phyloP scores from a whole-genome alignment of 1,284 basidiomycete genomes.

The Tilletia setariae region DNA sequence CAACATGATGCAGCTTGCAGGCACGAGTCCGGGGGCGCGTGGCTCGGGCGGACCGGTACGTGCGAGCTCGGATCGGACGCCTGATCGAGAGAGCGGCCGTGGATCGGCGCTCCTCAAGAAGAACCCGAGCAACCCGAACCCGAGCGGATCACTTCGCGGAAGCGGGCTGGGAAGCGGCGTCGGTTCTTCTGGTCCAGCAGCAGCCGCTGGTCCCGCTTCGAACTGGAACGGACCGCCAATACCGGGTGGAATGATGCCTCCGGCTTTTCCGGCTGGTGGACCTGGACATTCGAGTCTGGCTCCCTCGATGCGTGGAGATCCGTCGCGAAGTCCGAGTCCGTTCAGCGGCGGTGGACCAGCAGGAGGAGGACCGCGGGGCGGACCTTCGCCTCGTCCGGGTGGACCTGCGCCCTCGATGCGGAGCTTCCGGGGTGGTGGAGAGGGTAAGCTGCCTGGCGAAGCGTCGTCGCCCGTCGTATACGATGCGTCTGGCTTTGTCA shows the following conservation, averaged over 20 bases:
- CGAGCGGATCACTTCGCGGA: constrained; percentile 29
- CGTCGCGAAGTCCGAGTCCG: constrained; percentile 25
- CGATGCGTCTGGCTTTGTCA: constrained; percentile 38
- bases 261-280: not conserved
- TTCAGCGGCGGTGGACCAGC: not conserved
- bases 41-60: constrained; percentile 5
- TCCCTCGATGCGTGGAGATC: constrained; percentile 4
- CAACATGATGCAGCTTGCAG: not conserved
- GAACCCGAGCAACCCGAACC: constrained; percentile 45
- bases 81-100: constrained; percentile 26
- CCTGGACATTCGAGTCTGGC: not conserved
- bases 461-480: not conserved
- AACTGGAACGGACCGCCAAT: not conserved
- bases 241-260: not conserved
- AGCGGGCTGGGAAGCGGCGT: not conserved
- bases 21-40: not conserved
- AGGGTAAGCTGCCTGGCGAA: not conserved
- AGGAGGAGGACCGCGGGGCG: constrained; percentile 5
- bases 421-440: not conserved
- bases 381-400: too few species aligned
- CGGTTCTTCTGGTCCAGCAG: not conserved
- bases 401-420: constrained; percentile 3
- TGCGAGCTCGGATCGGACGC: constrained; percentile 11
- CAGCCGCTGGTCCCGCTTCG: not conserved
- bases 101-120: constrained; percentile 40